These are phyloP conservation scores for Populus hybrid DNA, from an alignment of 441 rosid genomes.

Conservation along the genomic window DNA sequence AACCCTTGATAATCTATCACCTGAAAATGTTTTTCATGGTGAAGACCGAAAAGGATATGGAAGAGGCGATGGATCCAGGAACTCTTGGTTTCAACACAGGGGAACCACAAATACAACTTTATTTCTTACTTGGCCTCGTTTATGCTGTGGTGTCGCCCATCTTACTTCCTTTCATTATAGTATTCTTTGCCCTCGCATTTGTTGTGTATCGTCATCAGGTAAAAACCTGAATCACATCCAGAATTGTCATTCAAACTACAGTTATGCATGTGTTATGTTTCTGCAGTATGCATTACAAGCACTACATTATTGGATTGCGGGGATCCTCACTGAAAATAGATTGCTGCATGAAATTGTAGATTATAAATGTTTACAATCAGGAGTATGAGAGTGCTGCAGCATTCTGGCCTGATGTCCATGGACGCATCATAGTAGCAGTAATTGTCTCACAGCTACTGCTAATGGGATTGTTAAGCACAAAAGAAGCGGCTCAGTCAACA, in stretches of 20 bases:
- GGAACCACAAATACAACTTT: too few species aligned
- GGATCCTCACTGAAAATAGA: neutral
- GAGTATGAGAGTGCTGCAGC: conserved; percentile 94
- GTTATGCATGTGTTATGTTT: neutral
- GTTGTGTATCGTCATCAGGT: conserved; percentile 96
- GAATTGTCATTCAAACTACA: neutral
- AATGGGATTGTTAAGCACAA: conserved; percentile 81
- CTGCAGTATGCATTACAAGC: neutral
- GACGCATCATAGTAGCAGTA: conserved; percentile 64
- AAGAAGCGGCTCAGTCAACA: conserved; percentile 77
- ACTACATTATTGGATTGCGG: neutral
- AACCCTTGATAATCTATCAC: too few species aligned
- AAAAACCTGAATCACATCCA: neutral
- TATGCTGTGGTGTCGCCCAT: too few species aligned
- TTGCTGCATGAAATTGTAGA: conserved; percentile 34
- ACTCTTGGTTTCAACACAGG: too few species aligned
- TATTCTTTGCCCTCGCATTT: too few species aligned
- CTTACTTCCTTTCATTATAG: too few species aligned
- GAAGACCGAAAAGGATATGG: too few species aligned
- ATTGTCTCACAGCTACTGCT: conserved; percentile 76
- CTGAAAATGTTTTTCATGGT: too few species aligned
- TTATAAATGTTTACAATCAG: conserved; percentile 90
- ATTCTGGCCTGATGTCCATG: conserved; percentile 93
- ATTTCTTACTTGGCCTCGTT: too few species aligned
- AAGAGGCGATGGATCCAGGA: too few species aligned